phyloP scores from a whole-genome alignment of 2,329 filamentous ascomycete genomes.

The Lecanicillium sp. region DNA sequence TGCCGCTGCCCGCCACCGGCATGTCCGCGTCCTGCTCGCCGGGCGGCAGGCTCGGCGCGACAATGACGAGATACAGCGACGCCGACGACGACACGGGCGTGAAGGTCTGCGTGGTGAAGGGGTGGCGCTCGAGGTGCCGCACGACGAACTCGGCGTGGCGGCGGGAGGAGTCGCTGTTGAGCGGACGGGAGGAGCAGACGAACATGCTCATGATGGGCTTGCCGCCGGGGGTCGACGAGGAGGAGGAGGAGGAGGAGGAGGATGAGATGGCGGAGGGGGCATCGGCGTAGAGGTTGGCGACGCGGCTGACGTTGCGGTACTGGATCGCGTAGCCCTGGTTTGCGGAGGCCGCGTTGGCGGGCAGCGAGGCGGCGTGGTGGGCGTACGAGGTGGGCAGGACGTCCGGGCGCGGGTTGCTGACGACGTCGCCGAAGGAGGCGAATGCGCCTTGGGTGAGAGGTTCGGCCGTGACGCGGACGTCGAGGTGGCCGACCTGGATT shows the following conservation, averaged over 20 bases:
- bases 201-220: slow-evolving; percentile 80
- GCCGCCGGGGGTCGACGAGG: slow-evolving; percentile 33
- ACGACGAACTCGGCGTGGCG: slow-evolving; percentile 46
- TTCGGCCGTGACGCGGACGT: slow-evolving; percentile 45
- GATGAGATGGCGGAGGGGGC: slow-evolving; percentile 51
- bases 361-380: slow-evolving; percentile 30
- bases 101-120: slow-evolving; percentile 92
- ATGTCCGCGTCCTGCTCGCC: slow-evolving; percentile 20
- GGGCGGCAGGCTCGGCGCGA: slow-evolving; percentile 67
- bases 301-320: slow-evolving; percentile 71
- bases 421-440: slow-evolving; percentile 73
- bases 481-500: slow-evolving; percentile 15
- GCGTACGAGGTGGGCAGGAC: slow-evolving; percentile 44
- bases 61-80: slow-evolving; percentile 72
- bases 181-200: slow-evolving; percentile 53
- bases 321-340: slow-evolving; percentile 91
- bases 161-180: slow-evolving; percentile 16
- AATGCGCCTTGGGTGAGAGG: slow-evolving; percentile 67
- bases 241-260: slow-evolving; percentile 49
- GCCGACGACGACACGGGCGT: slow-evolving; percentile 58
- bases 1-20: slow-evolving; percentile 26
- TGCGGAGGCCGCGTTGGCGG: slow-evolving; percentile 49
- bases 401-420: slow-evolving; percentile 63
- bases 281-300: slow-evolving; percentile 64
- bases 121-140: slow-evolving; percentile 78